Conservation (phyloP, 208 protist species). For the Crithidia bombi region DNA sequence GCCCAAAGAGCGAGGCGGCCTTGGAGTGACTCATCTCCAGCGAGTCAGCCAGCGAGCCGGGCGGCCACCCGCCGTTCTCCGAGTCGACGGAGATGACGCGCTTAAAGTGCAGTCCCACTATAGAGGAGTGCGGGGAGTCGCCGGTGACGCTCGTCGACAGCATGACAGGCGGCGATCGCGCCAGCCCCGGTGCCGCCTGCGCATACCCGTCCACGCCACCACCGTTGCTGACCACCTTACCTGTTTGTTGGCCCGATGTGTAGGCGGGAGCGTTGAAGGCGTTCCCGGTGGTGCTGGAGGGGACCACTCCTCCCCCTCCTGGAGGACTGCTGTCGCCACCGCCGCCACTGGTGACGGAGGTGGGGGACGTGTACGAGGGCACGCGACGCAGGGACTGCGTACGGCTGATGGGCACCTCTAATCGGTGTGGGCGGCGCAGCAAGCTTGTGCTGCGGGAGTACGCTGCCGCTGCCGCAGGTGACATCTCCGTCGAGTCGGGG, state of each 20-base stretch:
- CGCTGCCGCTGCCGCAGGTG: slow-evolving; percentile 23
- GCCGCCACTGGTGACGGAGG: slow-evolving; percentile 9
- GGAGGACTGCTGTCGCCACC: slow-evolving; percentile 8
- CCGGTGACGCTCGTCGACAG: slow-evolving; percentile 19
- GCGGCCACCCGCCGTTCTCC: slow-evolving; percentile 26
- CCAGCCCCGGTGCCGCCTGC: background rate
- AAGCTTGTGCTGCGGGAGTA: slow-evolving; percentile 43
- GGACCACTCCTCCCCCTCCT: background rate
- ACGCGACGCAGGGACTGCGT: slow-evolving; percentile 41
- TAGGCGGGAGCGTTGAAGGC: slow-evolving; percentile 1
- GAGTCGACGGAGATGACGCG: slow-evolving; percentile 38
- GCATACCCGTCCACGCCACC: slow-evolving; percentile 9
- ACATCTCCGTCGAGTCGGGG: slow-evolving; percentile 36
- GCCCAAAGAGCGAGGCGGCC: slow-evolving; percentile 5
- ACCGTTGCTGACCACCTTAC: slow-evolving; percentile 10
- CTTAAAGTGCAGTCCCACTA: slow-evolving; percentile 34
- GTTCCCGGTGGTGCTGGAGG: background rate
- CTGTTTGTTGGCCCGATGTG: background rate
- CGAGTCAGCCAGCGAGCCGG: slow-evolving; percentile 32
- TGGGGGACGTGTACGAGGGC: slow-evolving; percentile 24
- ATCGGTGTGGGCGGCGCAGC: slow-evolving; percentile 39
- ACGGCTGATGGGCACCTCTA: slow-evolving; percentile 39
- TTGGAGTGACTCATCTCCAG: slow-evolving; percentile 33
- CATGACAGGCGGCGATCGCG: slow-evolving; percentile 6
- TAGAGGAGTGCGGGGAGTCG: slow-evolving; percentile 32